These are phyloP conservation scores for Periconia digitata DNA, from an alignment of 2,329 filamentous ascomycete species.

Conservation along the genomic window DNA sequence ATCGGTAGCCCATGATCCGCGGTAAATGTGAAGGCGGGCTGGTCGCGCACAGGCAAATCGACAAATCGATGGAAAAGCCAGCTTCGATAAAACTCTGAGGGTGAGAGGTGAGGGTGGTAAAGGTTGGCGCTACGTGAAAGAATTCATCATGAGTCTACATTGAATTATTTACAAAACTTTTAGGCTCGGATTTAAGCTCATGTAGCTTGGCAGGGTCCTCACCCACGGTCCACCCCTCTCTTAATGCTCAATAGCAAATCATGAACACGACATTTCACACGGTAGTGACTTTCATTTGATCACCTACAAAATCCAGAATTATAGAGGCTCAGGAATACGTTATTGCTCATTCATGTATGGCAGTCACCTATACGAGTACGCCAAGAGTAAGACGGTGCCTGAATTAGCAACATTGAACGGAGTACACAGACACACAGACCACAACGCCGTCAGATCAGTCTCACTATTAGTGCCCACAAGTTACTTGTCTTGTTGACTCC, in stretches of 20 bases:
- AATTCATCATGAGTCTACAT: no score
- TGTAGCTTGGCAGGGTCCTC: conserved; percentile 18
- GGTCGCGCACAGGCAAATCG: conserved; percentile 25
- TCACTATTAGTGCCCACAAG: no score
- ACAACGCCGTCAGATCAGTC: no score
- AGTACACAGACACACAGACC: no score
- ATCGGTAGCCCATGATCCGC: conserved; percentile 28
- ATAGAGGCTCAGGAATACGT: not conserved
- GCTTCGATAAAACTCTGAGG: conserved; percentile 8
- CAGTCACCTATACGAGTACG: no score
- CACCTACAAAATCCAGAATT: not conserved
- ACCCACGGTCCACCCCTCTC: not conserved
- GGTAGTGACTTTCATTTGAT: not conserved
- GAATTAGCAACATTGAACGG: no score
- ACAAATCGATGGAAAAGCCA: conserved; percentile 19
- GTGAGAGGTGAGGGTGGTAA: conserved; percentile 1
- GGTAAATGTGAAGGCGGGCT: conserved; percentile 12
- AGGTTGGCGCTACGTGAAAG: no score
- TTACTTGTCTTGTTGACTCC: no score
- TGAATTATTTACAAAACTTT: conserved; percentile 24
- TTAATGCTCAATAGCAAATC: not conserved
- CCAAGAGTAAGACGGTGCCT: no score
- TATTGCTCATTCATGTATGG: no score
- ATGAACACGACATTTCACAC: not conserved
- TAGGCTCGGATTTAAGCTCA: conserved; percentile 31